A percentile compares a stretch with the other conserved stretches of the same genome.
These are phyloP conservation scores for Hypocrella siamensis DNA, from an alignment of 2,329 filamentous ascomycete species.

Conservation along the genomic window DNA sequence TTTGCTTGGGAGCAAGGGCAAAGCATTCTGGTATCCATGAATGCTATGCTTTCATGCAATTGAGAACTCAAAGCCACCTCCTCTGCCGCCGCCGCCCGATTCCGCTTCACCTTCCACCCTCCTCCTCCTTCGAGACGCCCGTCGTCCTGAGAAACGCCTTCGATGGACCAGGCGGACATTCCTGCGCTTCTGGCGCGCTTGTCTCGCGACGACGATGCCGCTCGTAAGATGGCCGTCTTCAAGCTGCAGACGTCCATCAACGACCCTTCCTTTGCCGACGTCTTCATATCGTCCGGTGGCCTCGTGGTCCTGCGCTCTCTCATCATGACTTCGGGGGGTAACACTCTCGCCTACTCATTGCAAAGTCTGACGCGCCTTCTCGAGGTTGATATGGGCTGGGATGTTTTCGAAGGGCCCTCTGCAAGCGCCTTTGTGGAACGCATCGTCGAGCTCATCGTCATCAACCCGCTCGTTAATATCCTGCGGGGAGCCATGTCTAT, in stretches of 20 bases:
- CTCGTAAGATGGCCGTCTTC: conserved; percentile 97
- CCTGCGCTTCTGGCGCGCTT: conserved; percentile 48
- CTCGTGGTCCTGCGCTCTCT: conserved; percentile 67
- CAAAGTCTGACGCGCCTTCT: conserved; percentile 76
- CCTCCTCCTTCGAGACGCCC: too few relatives aligned
- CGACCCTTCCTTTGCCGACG: conserved; percentile 89
- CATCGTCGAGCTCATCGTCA: conserved; percentile 86
- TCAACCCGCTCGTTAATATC: conserved; percentile 92
- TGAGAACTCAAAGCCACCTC: too few relatives aligned
- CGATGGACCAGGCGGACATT: conserved; percentile 53
- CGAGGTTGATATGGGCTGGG: conserved; percentile 97
- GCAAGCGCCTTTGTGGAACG: conserved; percentile 53
- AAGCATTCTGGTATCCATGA: too few relatives aligned
- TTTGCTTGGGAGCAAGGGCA: too few relatives aligned
- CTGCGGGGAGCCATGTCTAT: conserved; percentile 94
- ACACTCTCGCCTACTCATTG: conserved; percentile 88
- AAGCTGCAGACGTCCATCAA: conserved; percentile 92
- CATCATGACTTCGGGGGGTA: conserved; percentile 73
- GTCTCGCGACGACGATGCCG: conserved; percentile 65
- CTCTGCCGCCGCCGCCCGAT: too few relatives aligned
- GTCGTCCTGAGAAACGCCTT: too few relatives aligned
- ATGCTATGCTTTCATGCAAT: too few relatives aligned
- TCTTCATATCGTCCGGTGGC: conserved; percentile 84
- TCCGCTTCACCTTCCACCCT: too few relatives aligned
- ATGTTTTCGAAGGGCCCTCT: conserved; percentile 53